phyloP scores from a whole-genome alignment of 2,329 filamentous ascomycete species.

The Colletotrichum spaethianum region DNA sequence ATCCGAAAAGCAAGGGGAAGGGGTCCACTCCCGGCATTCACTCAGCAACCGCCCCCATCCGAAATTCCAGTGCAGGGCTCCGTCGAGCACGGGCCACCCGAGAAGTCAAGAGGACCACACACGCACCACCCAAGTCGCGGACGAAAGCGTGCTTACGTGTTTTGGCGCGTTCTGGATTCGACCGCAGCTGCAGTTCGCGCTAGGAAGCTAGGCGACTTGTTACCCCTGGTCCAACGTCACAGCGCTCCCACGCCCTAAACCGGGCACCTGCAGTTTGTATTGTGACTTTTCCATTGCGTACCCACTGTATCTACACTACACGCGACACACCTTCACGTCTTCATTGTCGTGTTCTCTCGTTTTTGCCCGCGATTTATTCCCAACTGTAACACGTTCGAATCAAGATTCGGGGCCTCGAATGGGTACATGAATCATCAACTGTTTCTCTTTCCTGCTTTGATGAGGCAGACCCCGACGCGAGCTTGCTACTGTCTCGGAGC shows the following conservation, averaged over 20 bases:
- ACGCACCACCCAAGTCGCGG: slow-evolving; percentile 15
- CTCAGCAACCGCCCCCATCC: slow-evolving; percentile 33
- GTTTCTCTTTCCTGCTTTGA: background rate
- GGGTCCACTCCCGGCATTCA: slow-evolving; percentile 37
- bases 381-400: background rate
- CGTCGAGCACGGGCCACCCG: slow-evolving; percentile 21
- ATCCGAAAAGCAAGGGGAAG: slow-evolving; percentile 28
- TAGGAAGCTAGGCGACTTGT: slow-evolving; percentile 11
- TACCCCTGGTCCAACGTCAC: slow-evolving; percentile 36
- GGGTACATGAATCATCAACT: background rate
- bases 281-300: slow-evolving; percentile 25
- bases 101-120: background rate
- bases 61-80: background rate
- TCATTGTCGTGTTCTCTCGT: slow-evolving; percentile 13
- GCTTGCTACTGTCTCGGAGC: slow-evolving; percentile 16
- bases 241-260: slow-evolving; percentile 18
- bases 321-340: slow-evolving; percentile 37
- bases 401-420: background rate
- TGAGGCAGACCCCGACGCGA: background rate
- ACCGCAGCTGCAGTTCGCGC: slow-evolving; percentile 21
- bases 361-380: slow-evolving; percentile 4
- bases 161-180: slow-evolving; percentile 39
- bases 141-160: slow-evolving; percentile 38
- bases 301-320: slow-evolving; percentile 13
- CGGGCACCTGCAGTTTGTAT: slow-evolving; percentile 13